Conservation (phyloP, 2,329 filamentous ascomycete genomes). For the Ampelomyces quisqualis region DNA sequence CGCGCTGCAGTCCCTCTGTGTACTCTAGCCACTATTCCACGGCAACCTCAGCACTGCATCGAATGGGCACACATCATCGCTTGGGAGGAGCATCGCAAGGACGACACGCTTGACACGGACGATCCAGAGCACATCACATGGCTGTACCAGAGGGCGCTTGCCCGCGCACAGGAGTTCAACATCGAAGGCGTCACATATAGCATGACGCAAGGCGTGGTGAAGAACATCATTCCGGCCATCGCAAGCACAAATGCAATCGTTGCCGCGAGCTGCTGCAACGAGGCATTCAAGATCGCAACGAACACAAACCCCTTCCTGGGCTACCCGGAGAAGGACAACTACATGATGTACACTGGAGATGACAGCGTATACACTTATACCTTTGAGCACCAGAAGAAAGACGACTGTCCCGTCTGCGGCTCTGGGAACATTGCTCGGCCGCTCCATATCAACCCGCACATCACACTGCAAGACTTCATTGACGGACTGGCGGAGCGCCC, state of each 20-base stretch:
- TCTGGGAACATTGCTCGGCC: conserved; percentile 67
- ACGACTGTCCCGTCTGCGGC: conserved; percentile 93
- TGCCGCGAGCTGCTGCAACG: conserved; percentile 92
- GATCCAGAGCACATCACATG: conserved; percentile 97
- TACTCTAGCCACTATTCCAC: conserved; percentile 92
- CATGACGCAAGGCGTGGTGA: conserved; percentile 94
- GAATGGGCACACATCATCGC: conserved; percentile 99
- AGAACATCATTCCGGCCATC: conserved; percentile 99
- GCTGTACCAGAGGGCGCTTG: conserved; percentile 83
- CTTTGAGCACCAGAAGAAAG: conserved; percentile 90
- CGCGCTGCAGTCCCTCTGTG: conserved; percentile 94
- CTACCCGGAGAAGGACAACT: conserved; percentile 70
- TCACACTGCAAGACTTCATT: conserved; percentile 79
- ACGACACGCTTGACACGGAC: conserved; percentile 86
- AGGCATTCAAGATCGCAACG: conserved; percentile 92
- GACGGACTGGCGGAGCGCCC: conserved; percentile 79
- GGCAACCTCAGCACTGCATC: conserved; percentile 96
- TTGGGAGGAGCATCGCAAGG: conserved; percentile 73
- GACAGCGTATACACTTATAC: conserved; percentile 97
- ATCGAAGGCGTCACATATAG: conserved; percentile 93
- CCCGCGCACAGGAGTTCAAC: conserved; percentile 81
- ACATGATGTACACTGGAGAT: conserved; percentile 99
- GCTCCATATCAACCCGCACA: conserved; percentile 67
- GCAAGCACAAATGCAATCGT: conserved; percentile 97
- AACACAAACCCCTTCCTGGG: conserved; percentile 77